These are phyloP conservation scores for Linum lewisii DNA, from an alignment of 345 rosid genomes.

Conservation along the genomic window DNA sequence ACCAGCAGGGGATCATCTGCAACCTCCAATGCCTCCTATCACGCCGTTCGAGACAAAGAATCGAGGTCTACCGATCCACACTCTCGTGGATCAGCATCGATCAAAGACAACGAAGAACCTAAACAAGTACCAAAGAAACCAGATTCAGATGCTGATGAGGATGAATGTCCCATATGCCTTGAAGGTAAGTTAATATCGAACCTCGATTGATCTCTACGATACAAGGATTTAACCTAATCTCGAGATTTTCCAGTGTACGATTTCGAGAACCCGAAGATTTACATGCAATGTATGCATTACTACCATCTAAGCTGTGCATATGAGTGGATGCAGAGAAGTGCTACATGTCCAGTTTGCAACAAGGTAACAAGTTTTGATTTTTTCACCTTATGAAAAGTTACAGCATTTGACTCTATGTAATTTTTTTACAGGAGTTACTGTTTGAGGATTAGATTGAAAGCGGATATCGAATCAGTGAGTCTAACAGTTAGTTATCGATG, in stretches of 20 bases:
- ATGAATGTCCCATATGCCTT: conserved; percentile 3
- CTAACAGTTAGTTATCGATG: background rate
- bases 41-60: too few relatives aligned
- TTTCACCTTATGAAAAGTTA: background rate
- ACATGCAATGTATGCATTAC: background rate
- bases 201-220: background rate
- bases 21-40: too few relatives aligned
- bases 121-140: background rate
- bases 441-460: background rate
- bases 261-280: background rate
- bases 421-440: background rate
- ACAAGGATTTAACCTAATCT: too few relatives aligned
- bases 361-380: background rate
- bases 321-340: conserved; percentile 1
- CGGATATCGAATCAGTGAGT: background rate
- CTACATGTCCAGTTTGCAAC: background rate
- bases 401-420: background rate
- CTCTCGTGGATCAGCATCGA: too few relatives aligned
- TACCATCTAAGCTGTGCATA: background rate
- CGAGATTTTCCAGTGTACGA: background rate
- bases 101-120: background rate
- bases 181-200: background rate
- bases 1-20: too few relatives aligned
- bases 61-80: too few relatives aligned
- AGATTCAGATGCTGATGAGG: background rate